Evolutionary conservation across 2,329 filamentous ascomycete species (phyloP).

Genomic region (Beauveria rudraprayagi): DNA sequence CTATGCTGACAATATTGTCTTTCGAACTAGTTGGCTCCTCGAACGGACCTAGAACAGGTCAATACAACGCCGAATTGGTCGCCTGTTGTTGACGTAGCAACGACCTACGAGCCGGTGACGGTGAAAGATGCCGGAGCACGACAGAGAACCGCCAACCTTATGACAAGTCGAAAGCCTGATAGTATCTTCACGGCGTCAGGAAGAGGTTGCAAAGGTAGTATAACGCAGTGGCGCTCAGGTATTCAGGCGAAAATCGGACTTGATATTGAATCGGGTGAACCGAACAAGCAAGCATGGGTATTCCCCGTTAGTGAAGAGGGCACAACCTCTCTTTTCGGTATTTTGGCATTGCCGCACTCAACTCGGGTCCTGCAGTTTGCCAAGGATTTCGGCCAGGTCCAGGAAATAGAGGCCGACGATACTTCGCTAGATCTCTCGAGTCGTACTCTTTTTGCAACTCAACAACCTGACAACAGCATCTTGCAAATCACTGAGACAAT

Average conservation of each 20-base stretch:
- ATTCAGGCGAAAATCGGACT: constrained; percentile 59
- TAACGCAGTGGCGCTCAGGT: constrained; percentile 63
- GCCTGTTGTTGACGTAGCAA: constrained; percentile 43
- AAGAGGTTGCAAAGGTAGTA: constrained; percentile 50
- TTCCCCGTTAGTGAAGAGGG: constrained; percentile 26
- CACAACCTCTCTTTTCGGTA: constrained; percentile 23
- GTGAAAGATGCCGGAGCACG: constrained; percentile 10
- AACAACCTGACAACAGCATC: constrained; percentile 28
- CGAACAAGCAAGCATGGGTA: constrained; percentile 46
- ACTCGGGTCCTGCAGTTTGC: constrained; percentile 42
- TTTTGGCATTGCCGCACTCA: constrained; percentile 42
- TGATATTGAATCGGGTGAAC: constrained; percentile 42
- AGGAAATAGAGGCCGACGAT: constrained; percentile 31
- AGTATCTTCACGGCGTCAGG: constrained; percentile 61
- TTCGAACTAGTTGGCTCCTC: constrained; percentile 40
- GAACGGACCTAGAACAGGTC: constrained; percentile 37
- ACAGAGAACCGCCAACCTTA: constrained; percentile 18
- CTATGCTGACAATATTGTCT: constrained; percentile 2
- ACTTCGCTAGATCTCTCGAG: constrained; percentile 44
- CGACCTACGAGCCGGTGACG: constrained; percentile 22
- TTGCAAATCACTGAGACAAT: background rate
- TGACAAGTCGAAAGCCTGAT: constrained; percentile 31
- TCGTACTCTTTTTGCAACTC: constrained; percentile 41
- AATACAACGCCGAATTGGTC: constrained; percentile 56
- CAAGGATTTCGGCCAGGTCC: constrained; percentile 37